A percentile compares a stretch with the other conserved stretches of the same genome.
Conservation (phyloP, 805 yeast species). For the Metschnikowia continentalis region DNA sequence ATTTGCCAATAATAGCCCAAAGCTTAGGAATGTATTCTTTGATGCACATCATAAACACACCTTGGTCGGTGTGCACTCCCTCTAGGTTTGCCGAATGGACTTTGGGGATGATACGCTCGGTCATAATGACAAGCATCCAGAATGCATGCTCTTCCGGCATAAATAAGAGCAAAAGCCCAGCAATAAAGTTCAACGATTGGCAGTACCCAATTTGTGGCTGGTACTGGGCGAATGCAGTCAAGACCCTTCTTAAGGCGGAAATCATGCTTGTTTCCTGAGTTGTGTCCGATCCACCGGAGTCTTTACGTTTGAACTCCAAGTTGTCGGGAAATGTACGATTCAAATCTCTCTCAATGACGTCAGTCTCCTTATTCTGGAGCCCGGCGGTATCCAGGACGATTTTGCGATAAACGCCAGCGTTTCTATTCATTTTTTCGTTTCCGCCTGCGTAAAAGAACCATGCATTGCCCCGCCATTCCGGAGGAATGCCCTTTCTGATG, state of each 20-base stretch:
- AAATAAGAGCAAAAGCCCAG: conserved; percentile 78
- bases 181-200: conserved; percentile 88
- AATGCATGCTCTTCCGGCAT: conserved; percentile 88
- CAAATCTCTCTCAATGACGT: conserved; percentile 89
- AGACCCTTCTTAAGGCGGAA: conserved; percentile 69
- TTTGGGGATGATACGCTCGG: conserved; percentile 82
- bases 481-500: conserved; percentile 89
- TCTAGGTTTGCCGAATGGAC: conserved; percentile 86
- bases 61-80: conserved; percentile 94
- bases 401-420: conserved; percentile 69
- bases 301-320: conserved; percentile 54
- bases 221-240: conserved; percentile 77
- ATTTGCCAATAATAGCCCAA: conserved; percentile 54
- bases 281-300: conserved; percentile 2
- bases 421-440: conserved; percentile 60
- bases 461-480: conserved; percentile 95
- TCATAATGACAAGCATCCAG: conserved; percentile 92
- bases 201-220: conserved; percentile 94
- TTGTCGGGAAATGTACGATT: conserved; percentile 96
- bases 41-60: conserved; percentile 83
- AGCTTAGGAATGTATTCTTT: conserved; percentile 78
- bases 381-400: conserved; percentile 56
- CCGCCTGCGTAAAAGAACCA: conserved; percentile 97
- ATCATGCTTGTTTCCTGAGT: conserved; percentile 58
- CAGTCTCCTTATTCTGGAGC: conserved; percentile 69